phyloP scores from a whole-genome alignment of 352 stramenopile genomes.

The Elongisporangium anandrum region DNA sequence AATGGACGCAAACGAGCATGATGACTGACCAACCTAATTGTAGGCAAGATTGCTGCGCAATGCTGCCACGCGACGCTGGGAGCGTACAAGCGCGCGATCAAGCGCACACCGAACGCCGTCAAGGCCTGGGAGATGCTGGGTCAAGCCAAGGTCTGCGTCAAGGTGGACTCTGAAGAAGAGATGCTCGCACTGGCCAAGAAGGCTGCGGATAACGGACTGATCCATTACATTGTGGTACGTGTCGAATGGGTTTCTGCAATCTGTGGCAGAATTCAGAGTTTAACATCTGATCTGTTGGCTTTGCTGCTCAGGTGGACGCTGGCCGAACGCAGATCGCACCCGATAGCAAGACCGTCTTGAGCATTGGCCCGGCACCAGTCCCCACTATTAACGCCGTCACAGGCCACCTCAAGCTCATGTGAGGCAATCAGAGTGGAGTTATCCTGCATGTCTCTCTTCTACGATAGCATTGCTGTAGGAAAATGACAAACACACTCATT shows the following conservation, averaged over 20 bases:
- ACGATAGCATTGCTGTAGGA: not conserved
- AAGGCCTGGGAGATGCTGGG: conserved; percentile 78
- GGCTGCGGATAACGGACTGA: conserved; percentile 52
- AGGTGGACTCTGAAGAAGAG: conserved; percentile 82
- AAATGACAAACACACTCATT: conserved; percentile 1
- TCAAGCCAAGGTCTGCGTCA: conserved; percentile 84
- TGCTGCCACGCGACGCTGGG: conserved; percentile 91
- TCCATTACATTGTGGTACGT: conserved; percentile 80
- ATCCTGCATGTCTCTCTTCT: conserved; percentile 1
- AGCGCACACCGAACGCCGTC: conserved; percentile 65
- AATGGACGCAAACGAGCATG: not conserved
- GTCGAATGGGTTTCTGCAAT: too few species aligned
- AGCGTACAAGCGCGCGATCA: conserved; percentile 92
- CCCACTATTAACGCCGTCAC: conserved; percentile 68
- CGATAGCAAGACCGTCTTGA: conserved; percentile 80
- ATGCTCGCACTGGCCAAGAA: conserved; percentile 65
- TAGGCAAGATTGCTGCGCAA: conserved; percentile 84
- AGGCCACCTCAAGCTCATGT: conserved; percentile 86
- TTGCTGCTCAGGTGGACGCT: conserved; percentile 49
- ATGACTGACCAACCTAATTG: not conserved
- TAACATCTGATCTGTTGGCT: too few species aligned
- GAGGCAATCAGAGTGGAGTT: conserved; percentile 7
- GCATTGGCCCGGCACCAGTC: conserved; percentile 70
- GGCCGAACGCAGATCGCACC: conserved; percentile 84
- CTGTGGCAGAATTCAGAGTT: too few species aligned